Evolutionary conservation across 2,329 filamentous ascomycete species (phyloP), one percentile per base, ranked within the genome.

Genomic region (Beauveria bassiana): DNA sequence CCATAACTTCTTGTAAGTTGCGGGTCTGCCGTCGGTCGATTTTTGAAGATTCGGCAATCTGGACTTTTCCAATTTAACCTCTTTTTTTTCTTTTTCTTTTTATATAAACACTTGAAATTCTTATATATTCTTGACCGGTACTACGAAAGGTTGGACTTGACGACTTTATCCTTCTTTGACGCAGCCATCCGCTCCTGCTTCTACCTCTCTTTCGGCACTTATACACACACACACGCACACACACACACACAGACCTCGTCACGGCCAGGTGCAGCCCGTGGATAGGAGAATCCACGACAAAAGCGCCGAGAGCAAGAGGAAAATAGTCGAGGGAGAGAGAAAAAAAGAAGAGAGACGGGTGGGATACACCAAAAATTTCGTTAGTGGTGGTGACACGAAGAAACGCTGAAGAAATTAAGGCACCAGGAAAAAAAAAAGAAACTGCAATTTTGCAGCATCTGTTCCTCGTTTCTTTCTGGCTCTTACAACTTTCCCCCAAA

Each of bases 331-430:
- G 46, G 22, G 22, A 51, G n/a, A 42, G 34, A 53, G 34, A 53
- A 42, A 24, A 8, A 42, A 24, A 8, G 24, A 38, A 22, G n/a
- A 14, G 42, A n/a, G 43, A 14, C 8, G 55, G 55, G 55, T 58
- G 55, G 55, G 55, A 58, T 58, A 58, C 55, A 58, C 55, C 31
- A 50, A n/a, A 16, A 16, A 58, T 20, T 50, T 26, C 45, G 22
- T 58, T 58, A 58, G 55, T 46, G 16, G 42, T 50, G 55, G 55
- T 58, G 31, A 40, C 45, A 58, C 55, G 55, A 49, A 5, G 47
- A 54, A n/a, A 28, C 28, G 31, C 50, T 53, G 50, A 40, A 53
- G 50, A 28, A 53, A 24, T 38, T 38, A 38, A 16, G 18, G 26
- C 16, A 31, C 3, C 3, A 49, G 18, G 40, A 18, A 12, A 28